Conservation (phyloP, 1,284 basidiomycete genomes). For the Cryptococcus sp. region DNA sequence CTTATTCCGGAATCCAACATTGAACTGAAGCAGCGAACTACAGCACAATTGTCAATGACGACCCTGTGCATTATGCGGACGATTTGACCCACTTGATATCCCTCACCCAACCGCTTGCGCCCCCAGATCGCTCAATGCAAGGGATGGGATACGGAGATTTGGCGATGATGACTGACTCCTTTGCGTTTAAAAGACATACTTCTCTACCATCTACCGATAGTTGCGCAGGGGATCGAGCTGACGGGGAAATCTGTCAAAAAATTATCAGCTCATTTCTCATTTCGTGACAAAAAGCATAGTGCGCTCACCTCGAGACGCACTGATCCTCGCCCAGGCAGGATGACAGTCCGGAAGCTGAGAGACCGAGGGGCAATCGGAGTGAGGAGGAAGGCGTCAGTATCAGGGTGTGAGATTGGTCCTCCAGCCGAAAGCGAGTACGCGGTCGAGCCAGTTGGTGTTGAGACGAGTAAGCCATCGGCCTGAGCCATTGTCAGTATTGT, state of each 20-base stretch:
- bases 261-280: not conserved
- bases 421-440: constrained; percentile 95
- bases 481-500: constrained; percentile 41
- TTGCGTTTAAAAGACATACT: constrained; percentile 74
- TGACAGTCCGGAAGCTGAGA: constrained; percentile 85
- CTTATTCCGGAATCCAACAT: constrained; percentile 86
- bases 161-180: constrained; percentile 80
- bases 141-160: constrained; percentile 89
- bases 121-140: constrained; percentile 82
- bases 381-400: constrained; percentile 81
- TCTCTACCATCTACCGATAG: constrained; percentile 90
- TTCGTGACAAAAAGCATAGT: not conserved
- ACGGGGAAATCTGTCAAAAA: constrained; percentile 69
- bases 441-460: constrained; percentile 94
- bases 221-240: constrained; percentile 80
- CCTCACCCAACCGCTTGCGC: constrained; percentile 91
- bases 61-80: constrained; percentile 10
- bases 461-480: constrained; percentile 93
- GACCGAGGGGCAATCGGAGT: constrained; percentile 95
- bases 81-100: constrained; percentile 75
- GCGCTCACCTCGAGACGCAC: constrained; percentile 73
- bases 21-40: constrained; percentile 78
- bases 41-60: not conserved
- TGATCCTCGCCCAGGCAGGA: constrained; percentile 79
- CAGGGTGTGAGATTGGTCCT: constrained; percentile 94